A percentile compares a stretch with the other conserved stretches of the same genome.
Evolutionary conservation across 106 monocot genomes (phyloP).

Genomic region (Hemerocallis citrina): DNA sequence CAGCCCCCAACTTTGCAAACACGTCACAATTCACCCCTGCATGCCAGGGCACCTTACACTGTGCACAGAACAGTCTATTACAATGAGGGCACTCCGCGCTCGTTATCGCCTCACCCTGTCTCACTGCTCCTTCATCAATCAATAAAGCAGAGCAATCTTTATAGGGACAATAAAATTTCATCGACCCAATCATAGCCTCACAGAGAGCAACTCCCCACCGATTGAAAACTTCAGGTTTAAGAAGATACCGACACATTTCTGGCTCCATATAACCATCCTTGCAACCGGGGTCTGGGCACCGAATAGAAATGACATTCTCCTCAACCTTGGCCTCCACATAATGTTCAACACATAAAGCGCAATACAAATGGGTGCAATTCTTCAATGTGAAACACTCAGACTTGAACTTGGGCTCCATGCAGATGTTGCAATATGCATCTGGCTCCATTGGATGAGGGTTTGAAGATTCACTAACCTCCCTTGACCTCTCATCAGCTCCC

Average conservation of each 20-base stretch:
- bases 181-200: background rate
- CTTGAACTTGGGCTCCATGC: background rate
- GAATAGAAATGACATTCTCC: background rate
- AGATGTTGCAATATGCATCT: constrained; percentile 2
- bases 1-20: constrained; percentile 7
- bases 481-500: no score
- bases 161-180: constrained; percentile 3
- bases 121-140: background rate
- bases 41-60: constrained; percentile 57
- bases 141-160: constrained; percentile 1
- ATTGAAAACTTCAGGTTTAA: background rate
- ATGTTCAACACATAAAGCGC: background rate
- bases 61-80: constrained; percentile 49
- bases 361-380: background rate
- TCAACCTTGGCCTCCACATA: background rate
- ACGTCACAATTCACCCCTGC: constrained; percentile 20
- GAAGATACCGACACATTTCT: background rate
- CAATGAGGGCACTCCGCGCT: constrained; percentile 18
- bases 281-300: background rate
- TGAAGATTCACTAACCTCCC: no score
- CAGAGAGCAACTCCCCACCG: background rate
- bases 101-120: constrained; percentile 2
- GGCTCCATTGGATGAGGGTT: no score
- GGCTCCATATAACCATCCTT: background rate
- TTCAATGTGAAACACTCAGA: background rate